Conservation (phyloP, 495 filamentous ascomycete genomes). For the Trichoderma orchidacearum region DNA sequence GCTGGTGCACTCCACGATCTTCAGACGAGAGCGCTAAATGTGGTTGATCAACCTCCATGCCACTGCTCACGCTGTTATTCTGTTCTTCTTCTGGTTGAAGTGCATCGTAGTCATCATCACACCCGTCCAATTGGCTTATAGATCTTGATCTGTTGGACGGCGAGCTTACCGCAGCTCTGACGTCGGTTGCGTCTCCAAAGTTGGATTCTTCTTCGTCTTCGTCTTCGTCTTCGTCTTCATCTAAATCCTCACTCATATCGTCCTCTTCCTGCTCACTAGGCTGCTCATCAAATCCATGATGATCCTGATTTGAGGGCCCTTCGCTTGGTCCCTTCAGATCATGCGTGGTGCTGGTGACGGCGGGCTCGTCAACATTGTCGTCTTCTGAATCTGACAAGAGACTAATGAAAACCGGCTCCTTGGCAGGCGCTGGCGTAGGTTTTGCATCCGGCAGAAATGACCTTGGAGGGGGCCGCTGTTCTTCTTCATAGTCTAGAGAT, state of each 20-base stretch:
- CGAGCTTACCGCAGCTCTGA: not conserved
- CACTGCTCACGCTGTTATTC: not conserved
- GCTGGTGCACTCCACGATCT: too few relatives aligned
- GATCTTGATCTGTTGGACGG: not conserved
- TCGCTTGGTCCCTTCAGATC: not conserved
- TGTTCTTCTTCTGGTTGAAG: not conserved
- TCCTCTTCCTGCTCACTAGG: constrained; percentile 5
- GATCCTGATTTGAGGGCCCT: not conserved
- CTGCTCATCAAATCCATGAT: not conserved
- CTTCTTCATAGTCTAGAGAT: constrained; percentile 3
- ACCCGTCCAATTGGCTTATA: not conserved
- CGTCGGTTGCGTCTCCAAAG: not conserved
- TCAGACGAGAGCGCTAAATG: not conserved
- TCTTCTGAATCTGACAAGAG: constrained; percentile 26
- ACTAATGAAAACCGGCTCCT: constrained; percentile 20
- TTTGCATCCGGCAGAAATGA: not conserved
- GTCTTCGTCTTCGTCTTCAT: constrained; percentile 10
- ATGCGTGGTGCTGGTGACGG: not conserved
- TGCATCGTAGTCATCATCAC: not conserved
- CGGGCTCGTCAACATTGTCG: constrained; percentile 5
- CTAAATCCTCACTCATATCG: not conserved
- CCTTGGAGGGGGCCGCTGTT: constrained; percentile 4
- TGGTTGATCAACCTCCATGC: not conserved
- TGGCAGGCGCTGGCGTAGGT: not conserved
- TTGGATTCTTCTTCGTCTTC: constrained; percentile 3